A percentile compares a stretch with the other conserved stretches of the same genome.
Evolutionary conservation across 2,329 filamentous ascomycete genomes (phyloP).

Genomic region (Cercospora zeae-maydis): DNA sequence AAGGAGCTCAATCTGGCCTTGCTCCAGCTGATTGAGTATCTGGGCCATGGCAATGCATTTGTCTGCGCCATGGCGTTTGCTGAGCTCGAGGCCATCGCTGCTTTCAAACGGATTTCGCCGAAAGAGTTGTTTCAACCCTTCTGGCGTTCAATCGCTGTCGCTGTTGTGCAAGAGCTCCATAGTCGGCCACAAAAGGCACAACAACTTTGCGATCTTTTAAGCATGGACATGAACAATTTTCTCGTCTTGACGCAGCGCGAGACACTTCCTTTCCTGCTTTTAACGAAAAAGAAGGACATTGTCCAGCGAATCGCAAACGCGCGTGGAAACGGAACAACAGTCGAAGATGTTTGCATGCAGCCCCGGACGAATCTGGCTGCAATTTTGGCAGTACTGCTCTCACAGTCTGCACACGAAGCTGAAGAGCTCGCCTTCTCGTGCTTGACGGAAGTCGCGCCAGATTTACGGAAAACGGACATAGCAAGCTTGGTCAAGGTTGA

Average conservation of each 20-base stretch:
- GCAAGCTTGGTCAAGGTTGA: conserved; percentile 69
- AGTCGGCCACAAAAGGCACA: conserved; percentile 77
- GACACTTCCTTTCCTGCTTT: conserved; percentile 80
- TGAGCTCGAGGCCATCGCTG: conserved; percentile 72
- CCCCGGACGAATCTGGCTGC: conserved; percentile 55
- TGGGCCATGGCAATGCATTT: conserved; percentile 77
- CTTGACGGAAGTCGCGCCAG: conserved; percentile 64
- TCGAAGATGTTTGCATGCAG: conserved; percentile 61
- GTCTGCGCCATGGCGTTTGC: conserved; percentile 78
- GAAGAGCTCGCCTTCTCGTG: conserved; percentile 66
- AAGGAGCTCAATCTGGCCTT: conserved; percentile 84
- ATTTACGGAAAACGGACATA: conserved; percentile 64
- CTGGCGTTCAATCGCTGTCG: conserved; percentile 80
- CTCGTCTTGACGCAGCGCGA: conserved; percentile 72
- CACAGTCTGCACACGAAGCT: conserved; percentile 59
- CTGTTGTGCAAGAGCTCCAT: conserved; percentile 76
- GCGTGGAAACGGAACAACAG: conserved; percentile 48
- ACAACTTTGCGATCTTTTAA: conserved; percentile 74
- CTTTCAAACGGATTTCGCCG: conserved; percentile 57
- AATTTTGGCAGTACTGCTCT: conserved; percentile 57
- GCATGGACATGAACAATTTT: conserved; percentile 70
- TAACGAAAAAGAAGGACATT: conserved; percentile 71
- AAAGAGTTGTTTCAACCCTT: conserved; percentile 70
- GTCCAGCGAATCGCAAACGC: conserved; percentile 78
- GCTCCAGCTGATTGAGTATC: conserved; percentile 76